These are phyloP conservation scores for Epichloe typhina DNA, from an alignment of 2,329 filamentous ascomycete genomes.

Conservation along the genomic window DNA sequence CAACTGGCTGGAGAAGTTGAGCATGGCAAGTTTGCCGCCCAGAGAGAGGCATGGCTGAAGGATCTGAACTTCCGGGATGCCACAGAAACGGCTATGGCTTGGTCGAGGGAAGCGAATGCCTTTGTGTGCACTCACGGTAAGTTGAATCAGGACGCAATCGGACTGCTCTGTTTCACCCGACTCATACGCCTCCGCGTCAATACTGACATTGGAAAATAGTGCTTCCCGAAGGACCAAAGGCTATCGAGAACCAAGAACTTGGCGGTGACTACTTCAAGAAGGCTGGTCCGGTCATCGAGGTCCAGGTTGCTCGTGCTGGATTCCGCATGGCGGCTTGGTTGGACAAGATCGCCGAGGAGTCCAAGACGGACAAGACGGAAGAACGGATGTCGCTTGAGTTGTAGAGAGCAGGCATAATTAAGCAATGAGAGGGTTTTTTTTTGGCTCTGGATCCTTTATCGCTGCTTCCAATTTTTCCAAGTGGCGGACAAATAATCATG, in stretches of 20 bases:
- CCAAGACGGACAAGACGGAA: slow-evolving; percentile 12
- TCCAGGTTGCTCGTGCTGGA: slow-evolving; percentile 55
- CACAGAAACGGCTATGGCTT: slow-evolving; percentile 42
- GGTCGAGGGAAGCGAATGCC: slow-evolving; percentile 51
- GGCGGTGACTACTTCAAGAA: slow-evolving; percentile 49
- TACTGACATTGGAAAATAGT: slow-evolving; percentile 24
- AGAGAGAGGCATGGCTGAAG: slow-evolving; percentile 41
- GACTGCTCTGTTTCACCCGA: neutral
- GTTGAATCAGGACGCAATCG: slow-evolving; percentile 10
- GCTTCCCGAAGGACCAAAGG: slow-evolving; percentile 45
- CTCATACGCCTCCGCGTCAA: neutral
- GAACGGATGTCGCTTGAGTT: slow-evolving; percentile 16
- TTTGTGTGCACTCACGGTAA: slow-evolving; percentile 49
- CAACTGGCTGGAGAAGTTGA: slow-evolving; percentile 40
- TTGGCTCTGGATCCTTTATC: neutral
- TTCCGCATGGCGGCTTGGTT: slow-evolving; percentile 56
- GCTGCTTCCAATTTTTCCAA: neutral
- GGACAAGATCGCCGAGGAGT: slow-evolving; percentile 42
- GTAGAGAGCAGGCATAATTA: slow-evolving; percentile 8
- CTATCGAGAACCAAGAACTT: slow-evolving; percentile 46
- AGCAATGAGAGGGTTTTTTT: neutral
- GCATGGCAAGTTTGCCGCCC: slow-evolving; percentile 37
- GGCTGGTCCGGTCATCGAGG: slow-evolving; percentile 50
- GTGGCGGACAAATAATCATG: neutral
- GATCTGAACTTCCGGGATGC: slow-evolving; percentile 42